A percentile compares a stretch with the other conserved stretches of the same genome.
Evolutionary conservation across 139 green algal genomes (phyloP).

Genomic region (Picochlorum sp.): DNA sequence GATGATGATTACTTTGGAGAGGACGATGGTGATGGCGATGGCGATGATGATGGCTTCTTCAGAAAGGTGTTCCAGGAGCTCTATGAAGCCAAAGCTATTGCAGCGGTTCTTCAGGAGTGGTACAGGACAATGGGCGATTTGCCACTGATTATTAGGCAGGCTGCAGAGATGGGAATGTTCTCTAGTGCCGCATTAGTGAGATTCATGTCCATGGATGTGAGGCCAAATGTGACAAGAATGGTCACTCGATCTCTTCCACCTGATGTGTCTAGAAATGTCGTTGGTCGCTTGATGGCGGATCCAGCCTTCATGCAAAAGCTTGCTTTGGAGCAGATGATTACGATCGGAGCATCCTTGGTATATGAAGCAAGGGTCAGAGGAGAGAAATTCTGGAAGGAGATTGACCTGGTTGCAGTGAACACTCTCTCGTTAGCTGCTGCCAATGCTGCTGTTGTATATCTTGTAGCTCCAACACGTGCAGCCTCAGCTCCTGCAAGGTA

Average conservation of each 20-base stretch:
- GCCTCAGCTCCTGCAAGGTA: conserved; percentile 26
- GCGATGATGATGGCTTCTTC: conserved; percentile 69
- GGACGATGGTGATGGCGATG: conserved; percentile 69
- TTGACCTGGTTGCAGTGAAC: conserved; percentile 85
- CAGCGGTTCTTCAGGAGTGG: conserved; percentile 84
- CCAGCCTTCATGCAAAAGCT: conserved; percentile 93
- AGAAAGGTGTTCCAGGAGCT: conserved; percentile 64
- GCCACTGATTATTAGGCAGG: conserved; percentile 76
- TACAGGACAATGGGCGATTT: conserved; percentile 78
- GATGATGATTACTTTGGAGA: conserved; percentile 85
- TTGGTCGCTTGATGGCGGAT: conserved; percentile 94
- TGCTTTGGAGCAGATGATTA: conserved; percentile 75
- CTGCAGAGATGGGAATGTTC: conserved; percentile 90
- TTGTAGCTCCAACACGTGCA: conserved; percentile 72
- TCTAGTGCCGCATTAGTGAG: conserved; percentile 81
- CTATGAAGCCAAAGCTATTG: conserved; percentile 83
- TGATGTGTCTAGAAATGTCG: conserved; percentile 68
- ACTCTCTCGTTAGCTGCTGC: conserved; percentile 61
- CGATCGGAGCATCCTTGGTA: conserved; percentile 47
- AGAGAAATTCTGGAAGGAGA: conserved; percentile 67
- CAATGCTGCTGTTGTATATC: conserved; percentile 81
- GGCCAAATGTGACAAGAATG: conserved; percentile 71
- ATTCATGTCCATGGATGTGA: conserved; percentile 87
- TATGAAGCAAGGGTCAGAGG: conserved; percentile 70
- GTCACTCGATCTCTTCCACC: conserved; percentile 74